Conservation (phyloP, 768 basidiomycete species). For the Astraeus odoratus region DNA sequence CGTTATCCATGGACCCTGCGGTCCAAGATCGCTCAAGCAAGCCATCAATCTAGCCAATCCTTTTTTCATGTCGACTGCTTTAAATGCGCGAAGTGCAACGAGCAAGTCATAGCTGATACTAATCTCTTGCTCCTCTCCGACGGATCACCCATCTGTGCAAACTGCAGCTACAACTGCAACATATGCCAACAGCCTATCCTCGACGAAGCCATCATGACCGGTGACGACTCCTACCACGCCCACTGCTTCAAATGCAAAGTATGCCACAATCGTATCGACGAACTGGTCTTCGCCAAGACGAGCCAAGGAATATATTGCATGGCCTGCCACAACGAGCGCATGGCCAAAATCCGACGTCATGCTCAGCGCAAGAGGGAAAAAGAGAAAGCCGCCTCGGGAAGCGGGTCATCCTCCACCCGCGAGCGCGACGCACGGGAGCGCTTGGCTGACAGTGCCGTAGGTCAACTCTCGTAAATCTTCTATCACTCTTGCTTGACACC, state of each 20-base stretch:
- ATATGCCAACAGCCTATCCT: conserved; percentile 92
- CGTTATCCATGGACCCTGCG: conserved; percentile 26
- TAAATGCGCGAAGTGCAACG: conserved; percentile 92
- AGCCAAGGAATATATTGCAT: conserved; percentile 98
- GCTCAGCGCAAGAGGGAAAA: conserved; percentile 67
- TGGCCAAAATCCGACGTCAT: conserved; percentile 86
- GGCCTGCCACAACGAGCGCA: conserved; percentile 96
- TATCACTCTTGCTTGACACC: background rate
- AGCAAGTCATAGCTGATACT: conserved; percentile 92
- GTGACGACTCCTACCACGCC: conserved; percentile 97
- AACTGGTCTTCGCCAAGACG: conserved; percentile 97
- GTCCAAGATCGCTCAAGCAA: conserved; percentile 7
- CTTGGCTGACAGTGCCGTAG: conserved; percentile 37
- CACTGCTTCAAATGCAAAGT: conserved; percentile 98
- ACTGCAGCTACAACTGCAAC: conserved; percentile 93
- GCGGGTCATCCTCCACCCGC: conserved; percentile 20
- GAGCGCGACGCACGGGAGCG: conserved; percentile 19
- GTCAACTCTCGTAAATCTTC: conserved; percentile 13
- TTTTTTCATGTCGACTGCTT: conserved; percentile 95
- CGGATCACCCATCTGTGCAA: conserved; percentile 92
- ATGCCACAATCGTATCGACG: conserved; percentile 91
- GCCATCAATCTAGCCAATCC: conserved; percentile 54
- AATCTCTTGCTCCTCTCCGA: conserved; percentile 96
- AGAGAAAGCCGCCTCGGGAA: conserved; percentile 35
- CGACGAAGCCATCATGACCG: conserved; percentile 99